Evolutionary conservation across 257 asterid genomes (phyloP).

Genomic region (Gentiana macrophylla): DNA sequence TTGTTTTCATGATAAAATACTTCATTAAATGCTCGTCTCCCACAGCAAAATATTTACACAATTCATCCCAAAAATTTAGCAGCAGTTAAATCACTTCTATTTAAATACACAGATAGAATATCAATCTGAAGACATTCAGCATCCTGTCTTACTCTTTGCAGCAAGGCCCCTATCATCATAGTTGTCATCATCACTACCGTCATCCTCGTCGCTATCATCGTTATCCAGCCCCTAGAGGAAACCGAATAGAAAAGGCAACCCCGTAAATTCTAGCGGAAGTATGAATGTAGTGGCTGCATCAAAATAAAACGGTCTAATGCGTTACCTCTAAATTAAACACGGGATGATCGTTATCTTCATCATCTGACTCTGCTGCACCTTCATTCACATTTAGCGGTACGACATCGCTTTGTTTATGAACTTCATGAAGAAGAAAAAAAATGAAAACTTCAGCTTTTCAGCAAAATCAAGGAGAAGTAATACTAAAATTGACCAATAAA

Average conservation of each 20-base stretch:
- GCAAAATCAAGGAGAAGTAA: neutral
- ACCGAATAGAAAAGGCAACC: neutral
- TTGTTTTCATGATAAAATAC: neutral
- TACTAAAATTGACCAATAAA: no score
- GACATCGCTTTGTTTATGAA: constrained; percentile 80
- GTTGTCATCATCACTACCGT: constrained; percentile 12
- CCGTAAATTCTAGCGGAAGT: no score
- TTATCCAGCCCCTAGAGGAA: neutral
- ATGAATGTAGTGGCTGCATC: neutral
- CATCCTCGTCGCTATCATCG: constrained; percentile 34
- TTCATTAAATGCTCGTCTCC: no score
- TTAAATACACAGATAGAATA: no score
- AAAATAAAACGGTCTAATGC: neutral
- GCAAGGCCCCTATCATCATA: constrained; percentile 46
- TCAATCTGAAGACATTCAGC: constrained; percentile 8
- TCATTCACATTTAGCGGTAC: constrained; percentile 55
- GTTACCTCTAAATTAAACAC: constrained; percentile 69
- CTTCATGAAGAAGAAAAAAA: constrained; percentile 24
- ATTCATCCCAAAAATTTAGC: neutral
- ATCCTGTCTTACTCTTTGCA: constrained; percentile 53
- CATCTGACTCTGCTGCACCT: constrained; percentile 62
- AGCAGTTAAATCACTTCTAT: neutral
- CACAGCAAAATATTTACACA: neutral
- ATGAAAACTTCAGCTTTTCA: neutral
- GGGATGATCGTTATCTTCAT: constrained; percentile 69